phyloP scores from a whole-genome alignment of 805 yeast genomes.

The Pichia membranifaciens region DNA sequence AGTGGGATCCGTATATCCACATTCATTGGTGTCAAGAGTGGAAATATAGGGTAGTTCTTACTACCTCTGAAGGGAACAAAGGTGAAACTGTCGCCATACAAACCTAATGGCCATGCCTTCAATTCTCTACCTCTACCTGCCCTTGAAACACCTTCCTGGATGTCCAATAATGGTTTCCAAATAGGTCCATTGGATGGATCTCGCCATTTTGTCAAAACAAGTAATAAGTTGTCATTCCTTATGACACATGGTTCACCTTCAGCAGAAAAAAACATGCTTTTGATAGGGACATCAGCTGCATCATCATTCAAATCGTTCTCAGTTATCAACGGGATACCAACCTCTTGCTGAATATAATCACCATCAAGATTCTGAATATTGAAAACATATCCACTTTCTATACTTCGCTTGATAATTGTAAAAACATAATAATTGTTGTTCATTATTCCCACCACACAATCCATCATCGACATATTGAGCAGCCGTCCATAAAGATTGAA shows the following conservation, averaged over 20 bases:
- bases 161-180: conserved; percentile 82
- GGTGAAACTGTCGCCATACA: conserved; percentile 60
- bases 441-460: conserved; percentile 70
- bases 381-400: conserved; percentile 19
- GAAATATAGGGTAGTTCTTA: conserved; percentile 65
- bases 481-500: conserved; percentile 74
- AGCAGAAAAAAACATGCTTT: conserved; percentile 77
- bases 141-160: conserved; percentile 44
- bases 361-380: conserved; percentile 34
- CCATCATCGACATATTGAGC: conserved; percentile 57
- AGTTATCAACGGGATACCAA: conserved; percentile 36
- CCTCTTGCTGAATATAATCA: conserved; percentile 37
- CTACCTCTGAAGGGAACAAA: conserved; percentile 72
- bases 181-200: conserved; percentile 57
- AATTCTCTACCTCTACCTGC: conserved; percentile 54
- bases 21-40: conserved; percentile 80
- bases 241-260: conserved; percentile 88
- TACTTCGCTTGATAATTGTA: conserved; percentile 32
- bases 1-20: conserved; percentile 67
- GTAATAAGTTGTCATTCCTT: conserved; percentile 69
- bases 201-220: conserved; percentile 76
- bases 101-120: conserved; percentile 84
- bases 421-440: conserved; percentile 54
- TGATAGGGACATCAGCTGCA: conserved; percentile 28
- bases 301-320: conserved; percentile 4